These are phyloP conservation scores for Stephania japonica DNA, from an alignment of 164 flowering plant species.

Conservation along the genomic window DNA sequence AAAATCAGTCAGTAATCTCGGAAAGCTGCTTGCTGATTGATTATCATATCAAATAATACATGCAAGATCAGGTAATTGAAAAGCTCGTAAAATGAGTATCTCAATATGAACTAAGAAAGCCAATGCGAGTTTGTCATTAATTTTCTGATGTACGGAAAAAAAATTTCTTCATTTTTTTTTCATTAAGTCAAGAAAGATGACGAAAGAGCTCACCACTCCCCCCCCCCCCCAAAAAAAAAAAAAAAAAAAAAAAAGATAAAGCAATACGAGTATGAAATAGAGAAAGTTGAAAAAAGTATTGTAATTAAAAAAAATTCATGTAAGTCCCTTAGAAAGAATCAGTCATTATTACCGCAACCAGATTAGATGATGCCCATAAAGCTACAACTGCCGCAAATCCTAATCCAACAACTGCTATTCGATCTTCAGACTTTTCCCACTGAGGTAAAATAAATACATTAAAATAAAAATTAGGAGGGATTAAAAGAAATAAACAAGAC, in stretches of 20 bases:
- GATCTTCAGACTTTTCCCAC: slow-evolving; percentile 91
- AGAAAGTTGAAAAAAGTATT: neutral
- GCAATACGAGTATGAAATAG: neutral
- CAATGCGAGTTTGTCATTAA: neutral
- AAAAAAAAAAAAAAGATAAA: neutral
- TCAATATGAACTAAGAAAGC: neutral
- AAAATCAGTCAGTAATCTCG: neutral
- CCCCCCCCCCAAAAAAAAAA: too few relatives aligned
- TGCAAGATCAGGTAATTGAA: neutral
- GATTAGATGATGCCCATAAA: slow-evolving; percentile 72
- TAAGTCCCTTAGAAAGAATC: neutral
- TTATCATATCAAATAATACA: too few relatives aligned
- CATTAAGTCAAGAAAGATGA: neutral
- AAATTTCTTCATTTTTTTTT: neutral
- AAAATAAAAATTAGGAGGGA: neutral
- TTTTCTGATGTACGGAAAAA: too few relatives aligned
- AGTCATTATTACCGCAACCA: slow-evolving; percentile 44
- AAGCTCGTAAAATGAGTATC: neutral
- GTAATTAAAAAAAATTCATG: neutral
- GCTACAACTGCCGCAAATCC: slow-evolving; percentile 71
- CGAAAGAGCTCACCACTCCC: neutral
- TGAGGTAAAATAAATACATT: slow-evolving; percentile 22
- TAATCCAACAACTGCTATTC: slow-evolving; percentile 65
- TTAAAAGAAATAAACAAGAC: neutral
- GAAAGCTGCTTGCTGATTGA: neutral